Conservation (phyloP, 164 flowering plant species). For the Piper longum region DNA sequence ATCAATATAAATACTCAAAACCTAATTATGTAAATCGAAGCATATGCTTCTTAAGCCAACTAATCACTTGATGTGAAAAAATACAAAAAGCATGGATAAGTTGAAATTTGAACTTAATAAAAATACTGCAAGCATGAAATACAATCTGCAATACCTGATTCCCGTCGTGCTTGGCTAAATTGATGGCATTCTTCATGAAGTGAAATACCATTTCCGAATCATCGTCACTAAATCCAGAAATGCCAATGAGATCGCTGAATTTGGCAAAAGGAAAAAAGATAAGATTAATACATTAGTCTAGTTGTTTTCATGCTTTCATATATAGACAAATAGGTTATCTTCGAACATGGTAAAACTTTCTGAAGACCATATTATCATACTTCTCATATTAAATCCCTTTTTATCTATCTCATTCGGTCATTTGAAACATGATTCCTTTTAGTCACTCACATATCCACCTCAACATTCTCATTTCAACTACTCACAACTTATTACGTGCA, state of each 20-base stretch:
- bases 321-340: not conserved
- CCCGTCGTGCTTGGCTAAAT: slow-evolving; percentile 30
- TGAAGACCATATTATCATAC: no score
- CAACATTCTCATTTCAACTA: no score
- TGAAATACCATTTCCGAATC: slow-evolving; percentile 36
- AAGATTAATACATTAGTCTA: not conserved
- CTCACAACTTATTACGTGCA: no score
- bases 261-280: slow-evolving; percentile 6
- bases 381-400: no score
- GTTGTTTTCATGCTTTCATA: not conserved
- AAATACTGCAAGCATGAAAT: not conserved
- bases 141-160: slow-evolving; percentile 16
- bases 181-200: slow-evolving; percentile 50
- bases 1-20: no score
- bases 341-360: no score
- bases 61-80: not conserved
- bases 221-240: slow-evolving; percentile 67
- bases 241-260: slow-evolving; percentile 72
- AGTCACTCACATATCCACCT: no score
- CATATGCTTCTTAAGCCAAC: not conserved
- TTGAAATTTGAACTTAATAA: no score
- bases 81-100: not conserved
- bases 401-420: no score
- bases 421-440: no score
- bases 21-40: no score